phyloP scores from a whole-genome alignment of 2,329 filamentous ascomycete species.

The Metarhizium humberi region DNA sequence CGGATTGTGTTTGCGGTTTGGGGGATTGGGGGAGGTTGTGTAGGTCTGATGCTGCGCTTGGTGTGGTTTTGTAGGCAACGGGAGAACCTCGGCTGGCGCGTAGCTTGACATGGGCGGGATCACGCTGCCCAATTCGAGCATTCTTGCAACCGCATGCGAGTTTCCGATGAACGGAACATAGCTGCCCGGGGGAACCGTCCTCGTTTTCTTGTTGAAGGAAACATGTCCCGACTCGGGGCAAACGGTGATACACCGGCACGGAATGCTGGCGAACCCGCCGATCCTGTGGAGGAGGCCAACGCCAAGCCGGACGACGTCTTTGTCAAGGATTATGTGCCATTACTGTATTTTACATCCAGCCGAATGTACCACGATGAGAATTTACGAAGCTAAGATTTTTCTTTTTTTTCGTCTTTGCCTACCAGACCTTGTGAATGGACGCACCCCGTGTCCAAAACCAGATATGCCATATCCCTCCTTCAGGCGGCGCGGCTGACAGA shows the following conservation, averaged over 20 bases:
- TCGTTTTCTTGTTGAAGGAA: no score
- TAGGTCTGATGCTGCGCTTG: not conserved
- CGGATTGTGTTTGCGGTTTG: not conserved
- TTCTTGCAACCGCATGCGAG: no score
- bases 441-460: constrained; percentile 33
- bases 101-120: no score
- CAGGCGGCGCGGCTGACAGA: constrained; percentile 27
- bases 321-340: constrained; percentile 1
- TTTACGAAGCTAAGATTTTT: not conserved
- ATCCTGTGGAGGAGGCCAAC: constrained; percentile 1
- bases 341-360: constrained; percentile 20
- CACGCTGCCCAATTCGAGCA: no score
- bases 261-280: not conserved
- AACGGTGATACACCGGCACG: no score
- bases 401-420: not conserved
- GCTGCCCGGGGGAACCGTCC: no score
- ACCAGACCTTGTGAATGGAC: constrained; percentile 30
- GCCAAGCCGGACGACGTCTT: constrained; percentile 2
- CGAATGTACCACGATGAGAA: not conserved
- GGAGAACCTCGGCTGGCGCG: not conserved
- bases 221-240: no score
- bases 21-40: not conserved
- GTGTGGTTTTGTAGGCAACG: not conserved
- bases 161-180: not conserved
- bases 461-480: constrained; percentile 36